Evolutionary conservation across 108 stramenopile species (phyloP).

Genomic region (Nitzschia sp.): DNA sequence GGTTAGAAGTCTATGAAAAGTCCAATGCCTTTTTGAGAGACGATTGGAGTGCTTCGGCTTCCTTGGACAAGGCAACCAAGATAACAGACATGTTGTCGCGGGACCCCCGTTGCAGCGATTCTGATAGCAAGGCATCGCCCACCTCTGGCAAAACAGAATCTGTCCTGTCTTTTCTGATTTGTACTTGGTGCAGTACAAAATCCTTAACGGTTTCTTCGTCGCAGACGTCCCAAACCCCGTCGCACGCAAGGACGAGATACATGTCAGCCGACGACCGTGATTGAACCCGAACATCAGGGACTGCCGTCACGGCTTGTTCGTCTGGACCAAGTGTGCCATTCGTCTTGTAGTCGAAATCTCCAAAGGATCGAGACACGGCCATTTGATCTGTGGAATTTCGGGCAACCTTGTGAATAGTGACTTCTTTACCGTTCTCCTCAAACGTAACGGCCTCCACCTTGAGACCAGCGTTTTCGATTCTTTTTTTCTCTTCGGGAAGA

Average conservation of each 20-base stretch:
- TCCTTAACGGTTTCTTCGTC: conserved; percentile 66
- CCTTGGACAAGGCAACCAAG: conserved; percentile 57
- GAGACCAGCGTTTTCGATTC: conserved; percentile 81
- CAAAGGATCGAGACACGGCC: conserved; percentile 86
- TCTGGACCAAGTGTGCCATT: conserved; percentile 55
- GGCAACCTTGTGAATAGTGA: conserved; percentile 40
- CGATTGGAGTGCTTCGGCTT: conserved; percentile 1
- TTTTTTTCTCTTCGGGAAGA: conserved; percentile 63
- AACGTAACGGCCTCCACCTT: conserved; percentile 41
- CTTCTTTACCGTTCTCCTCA: conserved; percentile 43
- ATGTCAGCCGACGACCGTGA: conserved; percentile 54
- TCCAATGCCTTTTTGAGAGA: conserved; percentile 12
- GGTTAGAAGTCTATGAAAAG: conserved; percentile 9
- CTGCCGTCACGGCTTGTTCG: conserved; percentile 78
- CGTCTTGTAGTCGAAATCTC: conserved; percentile 92
- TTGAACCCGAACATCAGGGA: conserved; percentile 74
- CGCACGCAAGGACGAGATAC: conserved; percentile 88
- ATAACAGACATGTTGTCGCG: conserved; percentile 89
- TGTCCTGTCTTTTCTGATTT: conserved; percentile 18
- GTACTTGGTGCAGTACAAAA: conserved; percentile 55
- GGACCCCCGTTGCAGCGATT: conserved; percentile 66
- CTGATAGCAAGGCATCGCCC: conserved; percentile 67
- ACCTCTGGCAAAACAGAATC: conserved; percentile 54
- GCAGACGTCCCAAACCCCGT: conserved; percentile 89
- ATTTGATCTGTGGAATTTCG: conserved; percentile 47